Evolutionary conservation across 352 stramenopile species (phyloP), one percentile per base, ranked within the genome.

Genomic region (Globisporangium sylvaticum): DNA sequence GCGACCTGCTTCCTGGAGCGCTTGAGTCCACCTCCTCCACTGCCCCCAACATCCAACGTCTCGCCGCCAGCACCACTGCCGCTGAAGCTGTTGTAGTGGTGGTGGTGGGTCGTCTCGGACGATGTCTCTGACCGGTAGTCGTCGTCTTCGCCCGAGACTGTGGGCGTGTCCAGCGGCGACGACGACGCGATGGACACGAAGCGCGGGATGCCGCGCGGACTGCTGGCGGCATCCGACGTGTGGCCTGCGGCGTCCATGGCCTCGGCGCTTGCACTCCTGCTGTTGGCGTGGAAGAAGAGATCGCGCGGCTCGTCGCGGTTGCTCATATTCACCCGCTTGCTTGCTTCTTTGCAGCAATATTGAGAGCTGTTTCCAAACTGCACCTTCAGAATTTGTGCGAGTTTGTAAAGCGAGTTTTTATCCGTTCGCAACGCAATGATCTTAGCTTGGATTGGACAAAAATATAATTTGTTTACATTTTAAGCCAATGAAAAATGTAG

Each of bases 61-160:
- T 7, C n/a, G 4, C n/a, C 55, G 2, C 15, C 20, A 29, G 8
- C 15, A 22, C 44, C 32, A 44, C 20, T n/a, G 31, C 22, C 20
- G 44, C 44, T 20, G 27, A 56, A 58, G 25, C 31, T 31, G 25
- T 24, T 31, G 34, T 44, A 20, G 0, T 44, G 68, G 20, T 78
- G 59, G 52, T 73, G 68, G 37, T 71, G 71, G 22, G 79, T 84
- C 18, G 85, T 70, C 61, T 92, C 83, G 27, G 81, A 84, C 3
- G 82, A 91, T 31, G 84, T 90, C 72, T 94, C 85, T 0, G 85
- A 94, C 6, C 86, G 76, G 22, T 88, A 90, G 66, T 94, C 86
- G 42, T 94, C 86, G 60, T 94, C 84, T 31, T 94, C 86, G 31
- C 80, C 83, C 18, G 80, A 90, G 25, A 80, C 71, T 1, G 79